Conservation (phyloP, 1,139 yeast genomes). For the Nadsonia starkeyi-henricii region DNA sequence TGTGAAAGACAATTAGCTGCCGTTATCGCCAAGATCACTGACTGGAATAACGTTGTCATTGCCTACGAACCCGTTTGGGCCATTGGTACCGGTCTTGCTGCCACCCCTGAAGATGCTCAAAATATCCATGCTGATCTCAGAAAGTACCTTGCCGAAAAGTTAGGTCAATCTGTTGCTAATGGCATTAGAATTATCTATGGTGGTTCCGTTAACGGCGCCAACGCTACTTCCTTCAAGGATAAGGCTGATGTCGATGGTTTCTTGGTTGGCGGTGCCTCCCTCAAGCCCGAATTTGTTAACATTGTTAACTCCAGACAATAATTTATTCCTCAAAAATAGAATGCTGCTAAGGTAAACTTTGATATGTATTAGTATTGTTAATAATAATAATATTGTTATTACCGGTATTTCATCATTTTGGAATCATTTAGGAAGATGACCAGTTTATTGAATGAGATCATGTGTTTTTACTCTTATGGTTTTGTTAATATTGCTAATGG, state of each 20-base stretch:
- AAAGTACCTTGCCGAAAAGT: conserved; percentile 59
- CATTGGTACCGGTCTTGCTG: conserved; percentile 98
- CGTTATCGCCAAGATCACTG: conserved; percentile 65
- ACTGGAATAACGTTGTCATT: conserved; percentile 86
- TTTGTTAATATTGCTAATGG: no score
- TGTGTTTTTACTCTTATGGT: no score
- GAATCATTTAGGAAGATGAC: no score
- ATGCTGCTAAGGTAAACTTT: no score
- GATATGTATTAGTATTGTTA: no score
- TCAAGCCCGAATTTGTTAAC: conserved; percentile 95
- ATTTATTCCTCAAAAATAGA: conserved; percentile 9
- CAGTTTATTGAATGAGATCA: no score
- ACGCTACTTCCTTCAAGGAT: conserved; percentile 81
- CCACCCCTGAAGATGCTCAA: conserved; percentile 96
- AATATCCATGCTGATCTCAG: conserved; percentile 78
- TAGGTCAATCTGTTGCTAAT: conserved; percentile 69
- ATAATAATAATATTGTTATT: no score
- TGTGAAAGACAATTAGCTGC: conserved; percentile 87
- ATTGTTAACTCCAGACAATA: conserved; percentile 85
- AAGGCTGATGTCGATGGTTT: conserved; percentile 94
- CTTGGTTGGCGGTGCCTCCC: conserved; percentile 98
- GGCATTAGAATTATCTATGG: conserved; percentile 88
- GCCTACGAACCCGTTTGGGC: conserved; percentile 99
- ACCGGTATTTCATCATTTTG: no score
- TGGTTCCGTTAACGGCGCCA: conserved; percentile 95